phyloP scores from a whole-genome alignment of 805 yeast genomes.

The Candida coleopterorum region DNA sequence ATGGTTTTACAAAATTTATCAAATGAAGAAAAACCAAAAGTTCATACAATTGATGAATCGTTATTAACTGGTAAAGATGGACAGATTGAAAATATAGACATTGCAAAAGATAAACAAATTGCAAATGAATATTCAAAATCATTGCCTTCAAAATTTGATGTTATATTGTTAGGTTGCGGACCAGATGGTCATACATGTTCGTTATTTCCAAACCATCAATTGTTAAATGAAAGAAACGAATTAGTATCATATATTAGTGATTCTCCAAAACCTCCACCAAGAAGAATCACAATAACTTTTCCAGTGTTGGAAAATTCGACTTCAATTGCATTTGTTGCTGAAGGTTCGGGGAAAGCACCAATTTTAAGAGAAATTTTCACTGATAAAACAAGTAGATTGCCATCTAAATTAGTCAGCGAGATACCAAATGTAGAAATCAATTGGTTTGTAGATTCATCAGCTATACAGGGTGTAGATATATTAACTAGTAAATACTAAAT shows the following conservation, averaged over 20 bases:
- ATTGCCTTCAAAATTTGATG: conserved; percentile 56
- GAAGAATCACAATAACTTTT: conserved; percentile 85
- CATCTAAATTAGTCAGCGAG: conserved; percentile 71
- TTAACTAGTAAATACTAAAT: conserved; percentile 32
- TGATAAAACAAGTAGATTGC: conserved; percentile 45
- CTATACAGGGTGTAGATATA: conserved; percentile 58
- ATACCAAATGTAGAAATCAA: conserved; percentile 45
- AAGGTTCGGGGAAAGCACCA: conserved; percentile 79
- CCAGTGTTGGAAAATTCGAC: conserved; percentile 58
- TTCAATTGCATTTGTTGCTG: conserved; percentile 76
- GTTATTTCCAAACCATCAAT: conserved; percentile 76
- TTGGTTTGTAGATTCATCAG: conserved; percentile 86
- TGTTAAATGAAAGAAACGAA: conserved; percentile 50
- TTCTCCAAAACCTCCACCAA: conserved; percentile 92
- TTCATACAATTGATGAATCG: conserved; percentile 61
- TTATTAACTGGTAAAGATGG: conserved; percentile 51
- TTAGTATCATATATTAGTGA: conserved; percentile 65
- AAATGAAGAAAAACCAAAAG: conserved; percentile 48
- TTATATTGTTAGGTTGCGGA: conserved; percentile 82
- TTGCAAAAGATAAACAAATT: conserved; percentile 42
- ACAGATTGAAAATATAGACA: conserved; percentile 39
- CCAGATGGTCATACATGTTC: conserved; percentile 97
- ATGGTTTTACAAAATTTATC: conserved; percentile 51
- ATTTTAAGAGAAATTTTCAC: conserved; percentile 68
- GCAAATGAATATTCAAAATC: conserved; percentile 59